Evolutionary conservation across 176 grass and related monocot genomes (phyloP).

Genomic region (Microstegium vimineum): DNA sequence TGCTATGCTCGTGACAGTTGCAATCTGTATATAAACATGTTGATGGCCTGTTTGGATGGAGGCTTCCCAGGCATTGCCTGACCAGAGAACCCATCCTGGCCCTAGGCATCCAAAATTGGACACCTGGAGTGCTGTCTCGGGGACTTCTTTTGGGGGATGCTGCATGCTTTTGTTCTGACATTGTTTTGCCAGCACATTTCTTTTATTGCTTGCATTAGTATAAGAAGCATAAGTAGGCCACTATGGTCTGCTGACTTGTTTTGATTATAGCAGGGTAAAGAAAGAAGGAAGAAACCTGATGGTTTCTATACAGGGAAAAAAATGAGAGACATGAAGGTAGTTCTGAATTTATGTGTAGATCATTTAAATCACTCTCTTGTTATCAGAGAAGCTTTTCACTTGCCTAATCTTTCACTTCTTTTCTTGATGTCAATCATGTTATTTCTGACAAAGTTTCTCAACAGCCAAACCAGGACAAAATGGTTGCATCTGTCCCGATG

Average conservation of each 20-base stretch:
- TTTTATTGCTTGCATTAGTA: background rate
- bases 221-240: background rate
- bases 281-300: conserved; percentile 76
- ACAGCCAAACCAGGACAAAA: conserved; percentile 66
- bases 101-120: background rate
- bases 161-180: background rate
- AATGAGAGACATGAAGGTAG: conserved; percentile 71
- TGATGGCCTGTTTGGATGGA: background rate
- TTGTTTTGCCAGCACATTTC: background rate
- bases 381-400: conserved; percentile 10
- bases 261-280: conserved; percentile 71
- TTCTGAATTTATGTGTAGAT: conserved; percentile 17
- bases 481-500: conserved; percentile 35
- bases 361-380: background rate
- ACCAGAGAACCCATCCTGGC: background rate
- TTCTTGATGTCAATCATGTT: conserved; percentile 14
- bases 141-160: background rate
- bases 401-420: too few species aligned
- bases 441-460: conserved; percentile 3
- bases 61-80: background rate
- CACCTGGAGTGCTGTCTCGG: background rate
- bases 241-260: conserved; percentile 14
- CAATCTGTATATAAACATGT: background rate
- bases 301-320: conserved; percentile 79
- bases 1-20: background rate